Evolutionary conservation across 345 rosid species (phyloP).

Genomic region (Psidium guajava): DNA sequence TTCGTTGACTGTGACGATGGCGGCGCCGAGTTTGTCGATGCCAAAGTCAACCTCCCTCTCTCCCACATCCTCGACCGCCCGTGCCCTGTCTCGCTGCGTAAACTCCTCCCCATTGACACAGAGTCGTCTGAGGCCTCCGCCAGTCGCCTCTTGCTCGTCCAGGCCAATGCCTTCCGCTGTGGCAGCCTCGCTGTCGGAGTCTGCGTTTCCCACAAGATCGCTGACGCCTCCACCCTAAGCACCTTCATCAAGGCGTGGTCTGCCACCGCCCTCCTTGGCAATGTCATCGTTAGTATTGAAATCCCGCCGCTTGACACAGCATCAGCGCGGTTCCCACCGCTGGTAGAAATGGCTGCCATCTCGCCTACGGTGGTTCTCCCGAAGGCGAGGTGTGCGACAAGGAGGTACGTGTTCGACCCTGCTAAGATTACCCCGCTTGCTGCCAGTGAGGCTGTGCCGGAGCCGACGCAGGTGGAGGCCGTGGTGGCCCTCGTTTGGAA

Average conservation of each 20-base stretch:
- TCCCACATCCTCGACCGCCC: slow-evolving; percentile 3
- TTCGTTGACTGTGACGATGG: slow-evolving; percentile 15
- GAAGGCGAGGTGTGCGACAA: background rate
- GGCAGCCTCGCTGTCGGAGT: slow-evolving; percentile 17
- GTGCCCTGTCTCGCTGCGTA: background rate
- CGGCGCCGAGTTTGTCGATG: slow-evolving; percentile 9
- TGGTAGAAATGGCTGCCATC: background rate
- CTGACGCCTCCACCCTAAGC: slow-evolving; percentile 2
- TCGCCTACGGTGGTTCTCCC: background rate
- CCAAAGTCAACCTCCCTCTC: slow-evolving; percentile 2
- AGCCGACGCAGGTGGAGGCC: background rate
- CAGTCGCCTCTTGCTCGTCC: slow-evolving; percentile 14
- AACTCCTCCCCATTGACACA: slow-evolving; percentile 1
- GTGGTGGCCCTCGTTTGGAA: background rate
- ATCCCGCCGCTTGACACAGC: background rate
- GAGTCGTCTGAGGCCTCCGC: slow-evolving; percentile 2
- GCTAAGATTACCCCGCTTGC: background rate
- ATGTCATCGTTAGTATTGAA: background rate
- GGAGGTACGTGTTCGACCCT: background rate
- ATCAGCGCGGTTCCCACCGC: background rate
- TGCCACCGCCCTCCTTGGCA: background rate
- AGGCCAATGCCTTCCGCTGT: slow-evolving; percentile 12
- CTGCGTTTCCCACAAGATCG: slow-evolving; percentile 13
- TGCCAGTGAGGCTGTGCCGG: background rate
- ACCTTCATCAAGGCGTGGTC: slow-evolving; percentile 8